A percentile compares a stretch with the other conserved stretches of the same genome.
Evolutionary conservation across 169 alveolate species (phyloP).

Genomic region (Eimeria praecox): DNA sequence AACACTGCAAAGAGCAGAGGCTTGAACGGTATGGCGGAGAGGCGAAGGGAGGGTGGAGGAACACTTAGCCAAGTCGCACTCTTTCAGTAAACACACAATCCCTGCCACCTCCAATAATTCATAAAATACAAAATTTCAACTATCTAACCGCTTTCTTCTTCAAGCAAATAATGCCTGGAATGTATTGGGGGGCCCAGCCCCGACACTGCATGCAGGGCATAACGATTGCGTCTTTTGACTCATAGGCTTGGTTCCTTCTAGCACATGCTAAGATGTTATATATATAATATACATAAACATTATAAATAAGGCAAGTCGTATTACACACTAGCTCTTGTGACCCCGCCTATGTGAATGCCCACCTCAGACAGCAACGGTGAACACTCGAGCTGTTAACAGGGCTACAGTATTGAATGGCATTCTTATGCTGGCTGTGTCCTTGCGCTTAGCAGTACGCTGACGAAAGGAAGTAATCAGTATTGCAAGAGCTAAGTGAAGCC

Average conservation of each 20-base stretch:
- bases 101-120: background rate
- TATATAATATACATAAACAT: background rate
- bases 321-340: background rate
- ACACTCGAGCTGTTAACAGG: too few relatives aligned
- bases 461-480: background rate
- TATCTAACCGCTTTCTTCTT: background rate
- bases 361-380: background rate
- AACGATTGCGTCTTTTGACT: background rate
- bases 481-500: background rate
- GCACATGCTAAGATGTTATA: background rate
- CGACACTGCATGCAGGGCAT: background rate
- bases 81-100: background rate
- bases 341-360: background rate
- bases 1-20: background rate
- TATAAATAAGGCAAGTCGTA: background rate
- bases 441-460: background rate
- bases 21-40: background rate
- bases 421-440: background rate
- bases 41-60: background rate
- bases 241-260: background rate
- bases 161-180: background rate
- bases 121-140: background rate
- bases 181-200: slow-evolving; percentile 21
- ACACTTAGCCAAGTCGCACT: background rate
- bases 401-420: too few relatives aligned